Evolutionary conservation across 768 basidiomycete genomes (phyloP), one percentile per base, ranked within the genome.

Genomic region (Collybia sp.): DNA sequence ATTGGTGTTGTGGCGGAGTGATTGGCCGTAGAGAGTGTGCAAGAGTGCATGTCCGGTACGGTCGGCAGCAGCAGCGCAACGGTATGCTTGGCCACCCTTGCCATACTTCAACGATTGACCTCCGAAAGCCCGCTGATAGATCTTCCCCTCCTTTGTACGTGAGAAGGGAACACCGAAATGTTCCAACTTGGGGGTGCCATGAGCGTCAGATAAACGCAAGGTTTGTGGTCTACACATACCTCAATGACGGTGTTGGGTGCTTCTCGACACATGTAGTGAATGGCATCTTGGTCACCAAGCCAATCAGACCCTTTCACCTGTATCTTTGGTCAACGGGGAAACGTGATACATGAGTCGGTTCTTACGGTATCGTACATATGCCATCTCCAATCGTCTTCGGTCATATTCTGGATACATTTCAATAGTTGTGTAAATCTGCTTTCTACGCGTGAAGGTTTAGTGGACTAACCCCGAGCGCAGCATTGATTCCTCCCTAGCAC

Each of bases 101-200:
- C 96, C 96, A 64, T 72, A 98, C 63, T 99, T 85, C 51, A 98
- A 70, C 4, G 94, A 97, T 65, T 99, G 96, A 47, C 96, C 96
- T 64, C 96, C 96, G 62, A 99, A 98, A 31, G 96, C 96, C 61
- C 96, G 89, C 67, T 99, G 96, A 70, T 98, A 99, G 58, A 98
- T 98, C 72, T 97, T 98, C 56, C 96, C 96, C 47, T 99, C 96
- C 64, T 91, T 88, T 44, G 96, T 99, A 53, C 96, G 82, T 30
- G 96, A 98, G 75, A 99, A 99, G 13, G 96, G 96, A 9, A 99
- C 88, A 67, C 96, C 96, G 56, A 86, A 98, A 71, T 97, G 96
- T 67, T 99, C 96, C 49, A 98, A 84, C 93, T 99, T 59, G 2
- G 25, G 44, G 40, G 42, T 48, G 35, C 20, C 42, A 47, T 30